phyloP scores from a whole-genome alignment of 1,284 basidiomycete genomes.

The Cryptococcus jaspeensis region DNA sequence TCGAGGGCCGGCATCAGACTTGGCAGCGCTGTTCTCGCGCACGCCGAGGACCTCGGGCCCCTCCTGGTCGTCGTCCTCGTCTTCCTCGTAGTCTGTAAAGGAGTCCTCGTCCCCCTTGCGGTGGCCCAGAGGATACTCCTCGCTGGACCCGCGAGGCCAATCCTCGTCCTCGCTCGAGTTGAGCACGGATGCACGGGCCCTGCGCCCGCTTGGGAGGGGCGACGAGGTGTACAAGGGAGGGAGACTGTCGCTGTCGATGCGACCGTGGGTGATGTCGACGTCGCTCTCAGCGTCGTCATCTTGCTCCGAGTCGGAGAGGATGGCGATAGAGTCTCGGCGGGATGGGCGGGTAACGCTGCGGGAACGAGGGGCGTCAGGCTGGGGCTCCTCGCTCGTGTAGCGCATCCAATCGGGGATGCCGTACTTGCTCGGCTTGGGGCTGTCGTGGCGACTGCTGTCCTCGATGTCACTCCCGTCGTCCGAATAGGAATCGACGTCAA shows the following conservation, averaged over 20 bases:
- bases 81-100: slow-evolving; percentile 10
- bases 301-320: neutral
- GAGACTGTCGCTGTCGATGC: neutral
- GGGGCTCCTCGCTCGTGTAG: slow-evolving; percentile 14
- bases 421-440: slow-evolving; percentile 12
- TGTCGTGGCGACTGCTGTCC: neutral
- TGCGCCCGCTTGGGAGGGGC: neutral
- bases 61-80: slow-evolving; percentile 6
- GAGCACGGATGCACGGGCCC: neutral
- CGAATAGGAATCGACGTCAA: neutral
- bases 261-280: neutral
- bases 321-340: neutral
- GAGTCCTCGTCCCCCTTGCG: slow-evolving; percentile 9
- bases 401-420: slow-evolving; percentile 21
- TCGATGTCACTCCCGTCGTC: neutral
- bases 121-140: too few species aligned
- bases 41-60: slow-evolving; percentile 13
- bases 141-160: neutral
- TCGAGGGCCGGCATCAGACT: neutral
- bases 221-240: too few species aligned
- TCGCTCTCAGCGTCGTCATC: neutral
- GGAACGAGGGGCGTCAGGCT: neutral
- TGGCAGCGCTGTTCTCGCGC: neutral
- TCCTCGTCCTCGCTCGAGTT: slow-evolving; percentile 2
- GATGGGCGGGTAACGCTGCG: neutral